Percentiles rank a stretch among this genome's conserved stretches.
Evolutionary conservation across 2,329 filamentous ascomycete genomes (phyloP).

Genomic region (Sphaerulina populicola): DNA sequence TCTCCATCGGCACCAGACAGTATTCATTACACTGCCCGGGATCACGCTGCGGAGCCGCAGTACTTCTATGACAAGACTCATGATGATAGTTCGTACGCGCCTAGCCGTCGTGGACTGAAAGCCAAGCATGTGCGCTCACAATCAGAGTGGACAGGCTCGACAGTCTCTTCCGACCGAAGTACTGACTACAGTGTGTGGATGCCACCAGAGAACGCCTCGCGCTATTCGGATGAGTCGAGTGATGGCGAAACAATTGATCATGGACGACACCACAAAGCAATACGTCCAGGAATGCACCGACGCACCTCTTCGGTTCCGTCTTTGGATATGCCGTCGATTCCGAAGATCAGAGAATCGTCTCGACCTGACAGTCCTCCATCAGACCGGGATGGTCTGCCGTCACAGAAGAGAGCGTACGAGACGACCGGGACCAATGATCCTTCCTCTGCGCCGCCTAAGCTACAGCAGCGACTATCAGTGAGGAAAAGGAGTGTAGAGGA

Average conservation of each 20-base stretch:
- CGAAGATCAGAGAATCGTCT: constrained; percentile 38
- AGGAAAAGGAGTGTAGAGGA: constrained; percentile 15
- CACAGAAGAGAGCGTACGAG: constrained; percentile 16
- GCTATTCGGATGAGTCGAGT: constrained; percentile 26
- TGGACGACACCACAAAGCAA: constrained; percentile 12
- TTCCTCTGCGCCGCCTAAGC: constrained; percentile 30
- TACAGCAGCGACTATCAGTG: constrained; percentile 28
- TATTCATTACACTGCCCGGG: constrained; percentile 11
- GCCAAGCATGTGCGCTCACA: constrained; percentile 20
- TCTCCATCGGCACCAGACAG: constrained; percentile 11
- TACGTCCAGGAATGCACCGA: constrained; percentile 35
- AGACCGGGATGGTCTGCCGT: constrained; percentile 17
- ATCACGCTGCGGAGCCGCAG: constrained; percentile 19
- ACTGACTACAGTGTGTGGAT: constrained; percentile 44
- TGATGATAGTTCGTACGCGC: constrained; percentile 8
- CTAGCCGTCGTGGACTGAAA: constrained; percentile 12
- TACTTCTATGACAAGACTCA: constrained; percentile 22
- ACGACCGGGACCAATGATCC: constrained; percentile 18
- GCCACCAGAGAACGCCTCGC: constrained; percentile 36
- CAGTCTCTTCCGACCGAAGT: constrained; percentile 14
- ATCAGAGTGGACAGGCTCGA: constrained; percentile 25
- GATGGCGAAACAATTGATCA: constrained; percentile 19
- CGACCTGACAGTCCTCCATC: constrained; percentile 31
- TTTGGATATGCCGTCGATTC: constrained; percentile 40
- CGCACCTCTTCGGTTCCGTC: constrained; percentile 44